Percentiles rank a stretch among this genome's conserved stretches.
Conservation (phyloP, 2,329 filamentous ascomycete genomes). For the Hypoxylon sp. region DNA sequence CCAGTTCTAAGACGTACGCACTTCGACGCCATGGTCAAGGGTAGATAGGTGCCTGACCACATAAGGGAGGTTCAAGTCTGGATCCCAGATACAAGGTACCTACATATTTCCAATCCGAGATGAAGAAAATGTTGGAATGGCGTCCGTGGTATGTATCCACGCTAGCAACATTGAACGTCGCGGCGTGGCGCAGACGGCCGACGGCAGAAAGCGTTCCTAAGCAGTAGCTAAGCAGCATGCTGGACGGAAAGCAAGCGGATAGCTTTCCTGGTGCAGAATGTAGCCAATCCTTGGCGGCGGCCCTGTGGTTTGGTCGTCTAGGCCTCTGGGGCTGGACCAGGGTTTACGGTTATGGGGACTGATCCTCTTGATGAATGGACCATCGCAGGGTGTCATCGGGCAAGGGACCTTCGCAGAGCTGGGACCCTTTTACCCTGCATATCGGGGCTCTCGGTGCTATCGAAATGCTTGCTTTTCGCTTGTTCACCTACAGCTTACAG, state of each 20-base stretch:
- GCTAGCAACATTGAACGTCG: conserved; percentile 40
- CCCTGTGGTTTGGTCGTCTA: conserved; percentile 20
- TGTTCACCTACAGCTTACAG: conserved; percentile 24
- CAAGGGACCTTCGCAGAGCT: conserved; percentile 34
- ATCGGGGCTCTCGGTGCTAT: conserved; percentile 23
- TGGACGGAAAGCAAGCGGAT: conserved; percentile 25
- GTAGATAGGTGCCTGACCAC: conserved; percentile 13
- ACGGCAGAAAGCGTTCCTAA: conserved; percentile 29
- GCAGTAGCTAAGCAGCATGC: conserved; percentile 16
- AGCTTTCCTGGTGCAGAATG: conserved; percentile 33
- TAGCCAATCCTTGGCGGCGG: conserved; percentile 29
- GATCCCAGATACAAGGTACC: conserved; percentile 22
- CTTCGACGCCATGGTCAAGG: conserved; percentile 33
- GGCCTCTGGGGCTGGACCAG: conserved; percentile 25
- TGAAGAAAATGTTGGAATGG: conserved; percentile 25
- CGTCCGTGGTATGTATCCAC: conserved; percentile 24
- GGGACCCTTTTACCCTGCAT: conserved; percentile 38
- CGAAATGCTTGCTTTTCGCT: conserved; percentile 25
- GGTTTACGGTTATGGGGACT: conserved; percentile 22
- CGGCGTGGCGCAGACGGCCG: conserved; percentile 30
- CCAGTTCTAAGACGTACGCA: conserved; percentile 19
- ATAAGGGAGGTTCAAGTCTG: conserved; percentile 4
- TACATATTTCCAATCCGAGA: conserved; percentile 22
- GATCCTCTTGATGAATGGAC: conserved; percentile 29
- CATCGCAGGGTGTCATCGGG: conserved; percentile 30